phyloP scores from a whole-genome alignment of 2,329 filamentous ascomycete genomes.

The Akanthomyces dipterigenus region DNA sequence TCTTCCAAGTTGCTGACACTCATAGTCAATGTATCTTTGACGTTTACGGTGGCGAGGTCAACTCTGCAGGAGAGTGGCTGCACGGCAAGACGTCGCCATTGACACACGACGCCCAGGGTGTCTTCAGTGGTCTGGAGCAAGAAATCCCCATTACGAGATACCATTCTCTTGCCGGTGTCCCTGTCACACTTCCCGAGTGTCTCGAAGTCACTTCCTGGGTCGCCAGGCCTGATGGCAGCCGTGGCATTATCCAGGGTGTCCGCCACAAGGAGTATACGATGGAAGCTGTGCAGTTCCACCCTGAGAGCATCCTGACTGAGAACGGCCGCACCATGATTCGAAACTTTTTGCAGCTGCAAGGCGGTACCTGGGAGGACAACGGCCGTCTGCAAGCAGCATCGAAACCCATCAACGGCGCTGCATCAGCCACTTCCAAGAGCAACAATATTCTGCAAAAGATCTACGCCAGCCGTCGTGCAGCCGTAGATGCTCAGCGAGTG shows the following conservation, averaged over 20 bases:
- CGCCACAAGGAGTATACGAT: slow-evolving; percentile 84
- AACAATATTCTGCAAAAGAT: slow-evolving; percentile 87
- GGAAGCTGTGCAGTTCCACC: slow-evolving; percentile 98
- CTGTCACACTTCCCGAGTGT: slow-evolving; percentile 75
- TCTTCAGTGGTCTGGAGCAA: slow-evolving; percentile 76
- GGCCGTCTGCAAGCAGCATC: slow-evolving; percentile 42
- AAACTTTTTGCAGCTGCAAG: slow-evolving; percentile 83
- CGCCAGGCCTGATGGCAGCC: slow-evolving; percentile 64
- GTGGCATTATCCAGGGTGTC: slow-evolving; percentile 92
- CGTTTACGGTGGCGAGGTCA: slow-evolving; percentile 84
- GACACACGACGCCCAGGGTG: slow-evolving; percentile 83
- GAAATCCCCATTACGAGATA: slow-evolving; percentile 87
- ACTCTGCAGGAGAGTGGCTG: slow-evolving; percentile 89
- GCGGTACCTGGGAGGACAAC: slow-evolving; percentile 88
- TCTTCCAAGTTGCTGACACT: not conserved
- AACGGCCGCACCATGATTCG: slow-evolving; percentile 83
- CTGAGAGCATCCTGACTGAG: slow-evolving; percentile 91
- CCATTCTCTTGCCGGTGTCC: slow-evolving; percentile 90
- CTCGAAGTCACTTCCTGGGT: slow-evolving; percentile 92
- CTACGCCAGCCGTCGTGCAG: slow-evolving; percentile 70
- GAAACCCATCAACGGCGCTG: slow-evolving; percentile 20
- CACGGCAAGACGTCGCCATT: slow-evolving; percentile 95
- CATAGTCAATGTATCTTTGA: slow-evolving; percentile 87
- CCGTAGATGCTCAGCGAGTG: slow-evolving; percentile 73
- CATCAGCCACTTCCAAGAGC: slow-evolving; percentile 46